phyloP scores from a whole-genome alignment of 2,329 filamentous ascomycete species.

The Penicillium sp. region DNA sequence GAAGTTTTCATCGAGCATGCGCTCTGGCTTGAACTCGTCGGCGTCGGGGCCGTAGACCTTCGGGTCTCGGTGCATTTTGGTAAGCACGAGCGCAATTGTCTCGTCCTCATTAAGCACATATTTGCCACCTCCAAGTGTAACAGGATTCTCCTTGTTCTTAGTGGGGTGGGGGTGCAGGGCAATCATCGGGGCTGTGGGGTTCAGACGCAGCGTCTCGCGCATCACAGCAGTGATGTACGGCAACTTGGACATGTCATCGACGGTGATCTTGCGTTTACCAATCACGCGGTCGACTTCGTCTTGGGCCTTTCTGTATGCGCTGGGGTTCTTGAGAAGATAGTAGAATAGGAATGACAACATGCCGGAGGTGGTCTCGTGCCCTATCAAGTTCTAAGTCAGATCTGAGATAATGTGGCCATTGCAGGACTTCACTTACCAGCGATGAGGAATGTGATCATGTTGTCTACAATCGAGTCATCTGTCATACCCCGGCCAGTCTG shows the following conservation, averaged over 20 bases:
- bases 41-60: constrained; percentile 64
- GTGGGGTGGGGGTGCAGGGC: constrained; percentile 49
- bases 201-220: constrained; percentile 62
- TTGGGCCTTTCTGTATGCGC: constrained; percentile 60
- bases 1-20: constrained; percentile 69
- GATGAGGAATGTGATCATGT: constrained; percentile 71
- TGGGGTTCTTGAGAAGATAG: constrained; percentile 61
- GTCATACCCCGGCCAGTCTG: constrained; percentile 64
- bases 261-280: constrained; percentile 55
- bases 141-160: constrained; percentile 40
- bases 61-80: constrained; percentile 60
- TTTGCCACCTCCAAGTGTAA: constrained; percentile 58
- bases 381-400: constrained; percentile 21
- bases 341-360: constrained; percentile 65
- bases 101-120: constrained; percentile 58
- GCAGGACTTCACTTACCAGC: constrained; percentile 44
- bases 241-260: constrained; percentile 63
- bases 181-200: constrained; percentile 58
- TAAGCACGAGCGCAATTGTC: constrained; percentile 49
- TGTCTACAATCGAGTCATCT: constrained; percentile 63
- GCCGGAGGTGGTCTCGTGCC: constrained; percentile 70
- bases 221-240: constrained; percentile 64
- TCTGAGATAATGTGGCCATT: background rate
- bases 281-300: constrained; percentile 66
- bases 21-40: constrained; percentile 64